Evolutionary conservation across 1,284 basidiomycete genomes (phyloP).

Genomic region (Cutaneotrichosporon cavernicola): DNA sequence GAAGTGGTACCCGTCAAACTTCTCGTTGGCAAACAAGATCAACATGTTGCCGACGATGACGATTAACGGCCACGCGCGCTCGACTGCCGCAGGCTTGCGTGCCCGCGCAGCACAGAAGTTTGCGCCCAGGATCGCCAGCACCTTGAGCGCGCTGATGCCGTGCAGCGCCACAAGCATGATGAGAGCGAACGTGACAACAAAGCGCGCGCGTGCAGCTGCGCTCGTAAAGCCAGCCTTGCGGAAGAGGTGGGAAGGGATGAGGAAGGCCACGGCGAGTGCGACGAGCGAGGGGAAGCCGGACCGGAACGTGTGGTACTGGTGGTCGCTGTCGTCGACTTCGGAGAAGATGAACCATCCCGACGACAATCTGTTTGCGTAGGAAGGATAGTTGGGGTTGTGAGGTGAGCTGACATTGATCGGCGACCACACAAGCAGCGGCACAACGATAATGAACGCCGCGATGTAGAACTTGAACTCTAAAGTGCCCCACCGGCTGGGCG

Average conservation of each 20-base stretch:
- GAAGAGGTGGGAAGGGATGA: conserved; percentile 41
- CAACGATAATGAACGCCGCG: conserved; percentile 61
- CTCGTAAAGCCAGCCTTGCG: conserved; percentile 8
- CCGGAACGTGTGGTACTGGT: conserved; percentile 79
- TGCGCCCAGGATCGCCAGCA: conserved; percentile 65
- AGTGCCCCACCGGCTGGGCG: conserved; percentile 66
- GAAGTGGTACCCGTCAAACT: conserved; percentile 73
- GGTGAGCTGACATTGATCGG: conserved; percentile 73
- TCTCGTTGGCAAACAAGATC: conserved; percentile 76
- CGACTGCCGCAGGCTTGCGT: conserved; percentile 33
- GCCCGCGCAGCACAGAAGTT: conserved; percentile 71
- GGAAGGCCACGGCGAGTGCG: conserved; percentile 57
- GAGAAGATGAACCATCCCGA: conserved; percentile 57
- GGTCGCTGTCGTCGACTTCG: conserved; percentile 71
- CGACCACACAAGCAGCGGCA: conserved; percentile 77
- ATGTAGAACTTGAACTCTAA: conserved; percentile 80
- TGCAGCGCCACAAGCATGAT: conserved; percentile 76
- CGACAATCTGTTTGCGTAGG: conserved; percentile 64
- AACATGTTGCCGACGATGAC: conserved; percentile 68
- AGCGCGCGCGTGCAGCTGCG: conserved; percentile 30
- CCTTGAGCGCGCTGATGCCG: conserved; percentile 78
- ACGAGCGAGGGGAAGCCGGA: conserved; percentile 66
- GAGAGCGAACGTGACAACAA: conserved; percentile 61
- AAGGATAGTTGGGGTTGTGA: conserved; percentile 71
- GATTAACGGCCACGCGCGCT: conserved; percentile 37